phyloP scores from a whole-genome alignment of 202 grass and related monocot genomes.

The Carex arenaria region DNA sequence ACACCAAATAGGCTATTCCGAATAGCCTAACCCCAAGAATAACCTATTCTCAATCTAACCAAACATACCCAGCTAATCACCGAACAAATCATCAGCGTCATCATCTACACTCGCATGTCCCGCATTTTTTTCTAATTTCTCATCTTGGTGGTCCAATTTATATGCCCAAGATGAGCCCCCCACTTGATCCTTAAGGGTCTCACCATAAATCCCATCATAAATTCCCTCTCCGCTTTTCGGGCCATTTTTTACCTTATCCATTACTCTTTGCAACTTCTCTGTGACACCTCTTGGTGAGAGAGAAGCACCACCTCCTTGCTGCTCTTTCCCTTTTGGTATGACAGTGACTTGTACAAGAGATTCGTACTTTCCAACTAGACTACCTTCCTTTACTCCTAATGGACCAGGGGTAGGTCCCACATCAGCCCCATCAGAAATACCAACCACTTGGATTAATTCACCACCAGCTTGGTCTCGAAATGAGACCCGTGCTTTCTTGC shows the following conservation, averaged over 20 bases:
- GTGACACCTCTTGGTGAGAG: constrained; percentile 58
- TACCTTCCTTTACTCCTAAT: constrained; percentile 91
- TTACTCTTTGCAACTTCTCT: constrained; percentile 54
- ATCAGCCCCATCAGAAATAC: constrained; percentile 86
- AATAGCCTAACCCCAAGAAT: too few species aligned
- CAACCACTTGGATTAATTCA: constrained; percentile 91
- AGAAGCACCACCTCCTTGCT: constrained; percentile 36
- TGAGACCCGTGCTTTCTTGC: constrained; percentile 54
- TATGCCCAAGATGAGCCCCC: constrained; percentile 77
- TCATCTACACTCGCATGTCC: constrained; percentile 35
- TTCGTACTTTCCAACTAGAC: constrained; percentile 95
- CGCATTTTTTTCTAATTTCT: constrained; percentile 31
- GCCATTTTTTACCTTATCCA: constrained; percentile 83
- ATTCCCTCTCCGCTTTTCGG: constrained; percentile 48
- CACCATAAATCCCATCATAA: constrained; percentile 81
- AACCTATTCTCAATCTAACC: too few species aligned
- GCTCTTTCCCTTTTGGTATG: constrained; percentile 94
- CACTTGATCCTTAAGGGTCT: constrained; percentile 32
- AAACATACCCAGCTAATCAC: constrained; percentile 28
- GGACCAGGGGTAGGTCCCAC: constrained; percentile 92
- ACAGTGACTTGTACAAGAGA: constrained; percentile 90
- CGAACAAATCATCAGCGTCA: constrained; percentile 86
- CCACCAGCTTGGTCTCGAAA: constrained; percentile 86
- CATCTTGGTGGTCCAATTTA: constrained; percentile 46
- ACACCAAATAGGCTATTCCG: too few species aligned